Evolutionary conservation across 75 land plant species (phyloP).

Genomic region (Pinus taeda): DNA sequence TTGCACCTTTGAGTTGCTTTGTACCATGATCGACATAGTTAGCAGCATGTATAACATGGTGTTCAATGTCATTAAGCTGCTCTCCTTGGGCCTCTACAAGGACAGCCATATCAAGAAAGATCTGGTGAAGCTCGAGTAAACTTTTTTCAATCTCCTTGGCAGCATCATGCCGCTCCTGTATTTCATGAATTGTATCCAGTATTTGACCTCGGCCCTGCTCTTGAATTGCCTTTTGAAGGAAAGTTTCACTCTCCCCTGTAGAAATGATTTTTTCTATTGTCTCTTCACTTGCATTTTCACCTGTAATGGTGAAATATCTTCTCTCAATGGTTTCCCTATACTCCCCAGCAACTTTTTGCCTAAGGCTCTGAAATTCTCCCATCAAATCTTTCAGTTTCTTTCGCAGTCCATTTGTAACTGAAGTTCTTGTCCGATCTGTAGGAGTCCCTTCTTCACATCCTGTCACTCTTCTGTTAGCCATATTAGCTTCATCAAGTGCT

Average conservation of each 20-base stretch:
- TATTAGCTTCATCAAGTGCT: slow-evolving; percentile 59
- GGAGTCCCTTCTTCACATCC: slow-evolving; percentile 70
- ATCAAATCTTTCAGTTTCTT: slow-evolving; percentile 65
- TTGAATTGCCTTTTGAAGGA: slow-evolving; percentile 42
- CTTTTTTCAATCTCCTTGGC: slow-evolving; percentile 66
- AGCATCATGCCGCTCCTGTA: slow-evolving; percentile 74
- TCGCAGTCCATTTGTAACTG: slow-evolving; percentile 51
- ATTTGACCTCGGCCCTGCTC: slow-evolving; percentile 52
- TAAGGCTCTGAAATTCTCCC: slow-evolving; percentile 38
- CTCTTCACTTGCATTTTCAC: slow-evolving; percentile 43
- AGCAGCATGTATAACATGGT: slow-evolving; percentile 44
- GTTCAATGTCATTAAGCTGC: slow-evolving; percentile 70
- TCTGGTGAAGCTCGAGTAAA: slow-evolving; percentile 74
- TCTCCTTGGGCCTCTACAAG: slow-evolving; percentile 75
- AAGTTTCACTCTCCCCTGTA: slow-evolving; percentile 63
- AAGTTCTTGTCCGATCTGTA: slow-evolving; percentile 59
- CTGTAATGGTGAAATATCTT: slow-evolving; percentile 58
- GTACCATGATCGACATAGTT: slow-evolving; percentile 50
- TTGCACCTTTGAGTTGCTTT: slow-evolving; percentile 38
- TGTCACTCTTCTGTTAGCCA: slow-evolving; percentile 27
- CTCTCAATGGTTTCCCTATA: slow-evolving; percentile 56
- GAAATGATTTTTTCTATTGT: slow-evolving; percentile 47
- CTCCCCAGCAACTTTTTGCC: slow-evolving; percentile 37
- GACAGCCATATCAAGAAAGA: slow-evolving; percentile 75
- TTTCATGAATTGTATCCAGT: slow-evolving; percentile 65